These are phyloP conservation scores for Fusarium piperis DNA, from an alignment of 2,329 filamentous ascomycete species.

Conservation along the genomic window DNA sequence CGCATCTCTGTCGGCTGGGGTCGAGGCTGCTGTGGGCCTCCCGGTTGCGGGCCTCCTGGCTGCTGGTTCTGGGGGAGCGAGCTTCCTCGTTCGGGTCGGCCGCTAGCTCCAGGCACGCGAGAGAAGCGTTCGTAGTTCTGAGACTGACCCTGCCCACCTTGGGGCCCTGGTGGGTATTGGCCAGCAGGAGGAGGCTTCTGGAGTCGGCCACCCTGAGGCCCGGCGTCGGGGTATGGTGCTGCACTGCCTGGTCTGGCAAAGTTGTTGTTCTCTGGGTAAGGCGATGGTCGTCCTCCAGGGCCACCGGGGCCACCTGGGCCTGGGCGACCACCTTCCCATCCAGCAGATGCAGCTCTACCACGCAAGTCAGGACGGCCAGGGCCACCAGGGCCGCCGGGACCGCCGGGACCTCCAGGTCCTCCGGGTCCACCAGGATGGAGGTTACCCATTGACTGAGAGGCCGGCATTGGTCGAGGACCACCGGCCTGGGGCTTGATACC, in stretches of 20 bases:
- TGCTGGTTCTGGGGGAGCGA: slow-evolving; percentile 43
- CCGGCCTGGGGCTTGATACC: slow-evolving; percentile 60
- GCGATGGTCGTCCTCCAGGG: slow-evolving; percentile 37
- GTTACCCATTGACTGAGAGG: slow-evolving; percentile 58
- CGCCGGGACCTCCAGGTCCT: slow-evolving; percentile 46
- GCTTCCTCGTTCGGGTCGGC: slow-evolving; percentile 47
- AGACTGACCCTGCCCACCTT: not conserved
- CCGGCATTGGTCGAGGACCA: slow-evolving; percentile 50
- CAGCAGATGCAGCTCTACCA: slow-evolving; percentile 54
- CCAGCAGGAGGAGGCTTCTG: slow-evolving; percentile 41
- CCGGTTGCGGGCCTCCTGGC: not conserved
- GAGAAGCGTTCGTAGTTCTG: slow-evolving; percentile 46
- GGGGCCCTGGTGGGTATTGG: slow-evolving; percentile 33
- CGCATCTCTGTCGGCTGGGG: slow-evolving; percentile 6
- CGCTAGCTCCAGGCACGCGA: slow-evolving; percentile 44
- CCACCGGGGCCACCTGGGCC: slow-evolving; percentile 18
- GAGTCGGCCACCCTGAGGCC: slow-evolving; percentile 46
- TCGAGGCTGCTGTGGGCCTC: slow-evolving; percentile 3
- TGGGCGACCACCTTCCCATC: slow-evolving; percentile 51
- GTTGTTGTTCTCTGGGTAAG: slow-evolving; percentile 39
- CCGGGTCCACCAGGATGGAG: slow-evolving; percentile 51
- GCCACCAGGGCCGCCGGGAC: slow-evolving; percentile 50
- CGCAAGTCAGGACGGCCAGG: slow-evolving; percentile 48
- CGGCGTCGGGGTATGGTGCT: slow-evolving; percentile 44
- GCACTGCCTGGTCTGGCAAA: slow-evolving; percentile 32